Evolutionary conservation across 495 filamentous ascomycete genomes (phyloP).

Genomic region (Geoglossum glabrum): DNA sequence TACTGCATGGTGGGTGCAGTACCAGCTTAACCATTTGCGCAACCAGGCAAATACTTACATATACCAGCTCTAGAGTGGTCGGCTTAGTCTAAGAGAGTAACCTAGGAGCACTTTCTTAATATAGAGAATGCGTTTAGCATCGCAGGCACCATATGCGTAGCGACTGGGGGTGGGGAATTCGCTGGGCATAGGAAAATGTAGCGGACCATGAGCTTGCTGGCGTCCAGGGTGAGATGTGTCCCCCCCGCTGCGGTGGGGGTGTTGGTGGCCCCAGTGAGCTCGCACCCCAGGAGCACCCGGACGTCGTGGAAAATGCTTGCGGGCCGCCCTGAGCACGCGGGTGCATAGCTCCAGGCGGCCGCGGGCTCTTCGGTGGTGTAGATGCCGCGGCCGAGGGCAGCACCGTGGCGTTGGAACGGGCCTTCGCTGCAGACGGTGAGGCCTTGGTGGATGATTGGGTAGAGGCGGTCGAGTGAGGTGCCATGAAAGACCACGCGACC

Average conservation of each 20-base stretch:
- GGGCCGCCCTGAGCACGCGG: too few relatives aligned
- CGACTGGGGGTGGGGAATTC: slow-evolving; percentile 37
- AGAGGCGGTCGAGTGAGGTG: slow-evolving; percentile 16
- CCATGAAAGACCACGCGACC: slow-evolving; percentile 18
- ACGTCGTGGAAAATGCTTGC: too few relatives aligned
- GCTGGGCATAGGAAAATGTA: too few relatives aligned
- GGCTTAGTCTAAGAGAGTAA: too few relatives aligned
- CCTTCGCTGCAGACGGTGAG: slow-evolving; percentile 12
- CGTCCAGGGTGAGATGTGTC: not conserved
- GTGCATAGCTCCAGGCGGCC: not conserved
- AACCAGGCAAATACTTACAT: too few relatives aligned
- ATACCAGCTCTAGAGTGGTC: too few relatives aligned
- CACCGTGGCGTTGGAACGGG: slow-evolving; percentile 14
- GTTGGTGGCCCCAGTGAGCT: not conserved
- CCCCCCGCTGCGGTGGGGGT: not conserved
- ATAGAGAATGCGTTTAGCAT: slow-evolving; percentile 60
- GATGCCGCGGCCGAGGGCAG: slow-evolving; percentile 15
- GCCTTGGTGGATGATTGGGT: slow-evolving; percentile 15
- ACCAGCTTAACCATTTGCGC: too few relatives aligned
- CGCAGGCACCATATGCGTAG: slow-evolving; percentile 44
- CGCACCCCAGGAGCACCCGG: not conserved
- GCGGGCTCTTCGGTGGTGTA: slow-evolving; percentile 17
- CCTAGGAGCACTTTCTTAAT: too few relatives aligned
- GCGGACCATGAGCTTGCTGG: slow-evolving; percentile 16
- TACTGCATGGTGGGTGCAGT: too few relatives aligned